Evolutionary conservation across 2,329 filamentous ascomycete species (phyloP).

Genomic region (Aspergillus aculeatus): DNA sequence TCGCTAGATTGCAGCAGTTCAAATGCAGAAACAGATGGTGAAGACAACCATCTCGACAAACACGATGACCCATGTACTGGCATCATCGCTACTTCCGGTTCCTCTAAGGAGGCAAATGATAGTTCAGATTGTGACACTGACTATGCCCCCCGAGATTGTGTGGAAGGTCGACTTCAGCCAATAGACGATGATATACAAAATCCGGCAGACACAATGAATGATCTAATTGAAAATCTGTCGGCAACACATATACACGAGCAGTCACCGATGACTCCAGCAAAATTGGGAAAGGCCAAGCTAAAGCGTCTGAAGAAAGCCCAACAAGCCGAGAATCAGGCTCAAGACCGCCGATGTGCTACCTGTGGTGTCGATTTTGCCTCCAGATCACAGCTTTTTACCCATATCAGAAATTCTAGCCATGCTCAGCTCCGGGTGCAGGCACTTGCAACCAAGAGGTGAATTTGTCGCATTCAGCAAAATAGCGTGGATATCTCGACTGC

Average conservation of each 20-base stretch:
- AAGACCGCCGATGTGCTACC: constrained; percentile 67
- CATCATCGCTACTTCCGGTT: background rate
- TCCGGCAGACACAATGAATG: constrained; percentile 12
- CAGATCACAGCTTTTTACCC: constrained; percentile 69
- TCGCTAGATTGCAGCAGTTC: background rate
- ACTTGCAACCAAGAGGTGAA: background rate
- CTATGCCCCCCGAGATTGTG: constrained; percentile 43
- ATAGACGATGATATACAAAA: constrained; percentile 13
- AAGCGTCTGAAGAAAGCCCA: constrained; percentile 52
- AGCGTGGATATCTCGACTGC: background rate
- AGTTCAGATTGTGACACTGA: constrained; percentile 28
- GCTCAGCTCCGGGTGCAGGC: constrained; percentile 48
- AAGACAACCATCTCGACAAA: background rate
- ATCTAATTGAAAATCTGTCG: constrained; percentile 19
- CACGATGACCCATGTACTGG: background rate
- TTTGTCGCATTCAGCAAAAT: background rate
- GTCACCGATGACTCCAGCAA: constrained; percentile 22
- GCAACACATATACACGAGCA: constrained; percentile 21
- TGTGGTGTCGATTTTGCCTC: constrained; percentile 78
- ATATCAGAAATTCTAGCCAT: constrained; percentile 66
- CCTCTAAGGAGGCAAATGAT: background rate
- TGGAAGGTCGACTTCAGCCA: constrained; percentile 40
- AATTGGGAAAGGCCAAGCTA: constrained; percentile 54
- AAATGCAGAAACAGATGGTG: background rate
- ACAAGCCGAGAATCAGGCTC: constrained; percentile 20